Base-by-base conservation (phyloP, 1,284 basidiomycete genomes). In the Anthracocystis panici-leucophaei region DNA sequence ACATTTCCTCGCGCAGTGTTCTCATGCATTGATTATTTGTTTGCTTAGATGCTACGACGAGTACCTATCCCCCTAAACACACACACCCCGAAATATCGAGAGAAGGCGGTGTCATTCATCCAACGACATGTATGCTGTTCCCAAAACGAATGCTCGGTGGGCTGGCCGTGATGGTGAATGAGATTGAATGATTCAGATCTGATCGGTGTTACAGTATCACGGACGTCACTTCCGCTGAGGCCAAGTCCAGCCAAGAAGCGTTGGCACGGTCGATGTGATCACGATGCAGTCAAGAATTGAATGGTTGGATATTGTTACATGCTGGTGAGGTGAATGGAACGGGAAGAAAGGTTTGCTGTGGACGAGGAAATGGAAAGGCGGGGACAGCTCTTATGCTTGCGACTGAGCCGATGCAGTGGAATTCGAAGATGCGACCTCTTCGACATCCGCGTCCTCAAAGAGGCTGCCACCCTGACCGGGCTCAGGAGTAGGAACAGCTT, bases 61-160 rank as follows among this genome's bases (percentile, higher is more conserved):
- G 33, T 38, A 38, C 35, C 31, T 11, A 11, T 55, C 27, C 41
- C 45, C 29, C 42, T 41, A 21, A 57, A 55, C 65, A 67, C 59
- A 18, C 46, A 52, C 59, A 40, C 68, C 68, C 55, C 60, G 63
- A 71, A 71, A 71, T 61, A 68, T 74, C 71, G 71, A 74, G 68
- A 74, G 71, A 74, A 74, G 71, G 71, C 62, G 71, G 71, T 68
- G 65, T 74, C 65, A 58, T 46, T 68, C 23, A 35, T 35, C 25
- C 45, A 56, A 44, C 49, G 52, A 63, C 51, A 63, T 68, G 60
- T 58, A 62, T 65, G 68, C 52, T 71, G 57, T 71, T 61, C 44
- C 45, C 45, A 48, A 54, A 16, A 9, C 49, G 33, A 12, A 20
- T 38, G 33, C 12, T 25, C 9, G 29, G 5, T 5, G n/a, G 10